Base-by-base conservation (phyloP, 139 green algal species). In the Picochlorum sp. region DNA sequence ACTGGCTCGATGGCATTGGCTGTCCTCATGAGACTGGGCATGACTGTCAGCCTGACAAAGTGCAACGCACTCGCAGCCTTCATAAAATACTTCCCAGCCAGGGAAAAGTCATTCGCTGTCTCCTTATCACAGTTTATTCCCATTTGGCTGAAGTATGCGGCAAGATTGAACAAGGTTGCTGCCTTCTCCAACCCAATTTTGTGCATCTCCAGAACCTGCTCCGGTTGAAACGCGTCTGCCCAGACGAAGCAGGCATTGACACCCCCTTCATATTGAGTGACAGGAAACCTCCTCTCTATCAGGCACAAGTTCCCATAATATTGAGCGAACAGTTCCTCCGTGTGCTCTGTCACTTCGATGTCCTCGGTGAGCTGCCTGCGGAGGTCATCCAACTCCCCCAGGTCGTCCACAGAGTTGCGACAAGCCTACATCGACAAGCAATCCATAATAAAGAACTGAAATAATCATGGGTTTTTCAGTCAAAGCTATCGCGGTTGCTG, bases 101-200 rank as follows among this genome's bases (percentile, higher is more conserved):
- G 60, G 45, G 86, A 92, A 30, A 95, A 72, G 16, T 90, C 92
- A 0, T 79, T 64, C 0, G 82, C 64, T 3, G 76, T 84, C 18
- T 71, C 78, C 4, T 87, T 73, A 74, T 97, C 88, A 24, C 66
- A 75, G 0, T 64, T 71, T 38, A 95, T 56, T 20, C 64, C 92
- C 54, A 81, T 54, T 78, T 97, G 90, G n/a, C 69, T 84, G 11
- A 89, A 34, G n/a, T 15, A 69, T 2, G 89, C 83, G 1, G 58
- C 92, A 24, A 96, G 56, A 78, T 97, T 97, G 80, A 97, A 98
- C 32, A 92, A 57, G n/a, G 97, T 73, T 6, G 81, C 74, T 2
- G 92, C 88, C 73, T 95, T 95, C 66, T 98, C 92, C 56, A 92
- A 92, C 74, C 95, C 84, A 6, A 98, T 86, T 74, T 87, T 96